phyloP scores from a whole-genome alignment of 257 asterid genomes.

The Nicotiana benthamiana region DNA sequence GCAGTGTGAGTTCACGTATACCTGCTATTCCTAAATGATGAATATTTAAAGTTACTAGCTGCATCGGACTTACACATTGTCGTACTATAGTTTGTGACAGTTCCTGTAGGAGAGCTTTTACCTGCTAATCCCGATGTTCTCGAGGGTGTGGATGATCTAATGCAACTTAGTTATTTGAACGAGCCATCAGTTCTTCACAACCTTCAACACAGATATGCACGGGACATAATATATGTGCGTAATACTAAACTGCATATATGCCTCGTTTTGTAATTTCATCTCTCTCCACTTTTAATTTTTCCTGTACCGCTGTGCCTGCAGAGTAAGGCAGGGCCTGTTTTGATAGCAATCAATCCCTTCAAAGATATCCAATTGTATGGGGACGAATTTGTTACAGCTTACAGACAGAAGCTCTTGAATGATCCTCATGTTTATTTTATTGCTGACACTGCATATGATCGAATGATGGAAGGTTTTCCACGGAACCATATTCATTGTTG shows the following conservation, averaged over 20 bases:
- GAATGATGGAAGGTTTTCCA: constrained; percentile 67
- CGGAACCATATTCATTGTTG: neutral
- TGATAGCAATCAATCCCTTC: constrained; percentile 84
- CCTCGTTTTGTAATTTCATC: neutral
- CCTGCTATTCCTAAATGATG: neutral
- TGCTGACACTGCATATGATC: constrained; percentile 62
- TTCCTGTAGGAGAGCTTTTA: constrained; percentile 45
- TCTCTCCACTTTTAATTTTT: constrained; percentile 11
- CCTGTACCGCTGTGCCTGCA: constrained; percentile 27
- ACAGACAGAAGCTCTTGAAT: constrained; percentile 58
- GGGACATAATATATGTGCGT: constrained; percentile 68
- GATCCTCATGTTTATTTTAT: constrained; percentile 86
- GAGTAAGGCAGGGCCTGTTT: constrained; percentile 91
- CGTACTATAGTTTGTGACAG: constrained; percentile 48
- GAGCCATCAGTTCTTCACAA: constrained; percentile 95
- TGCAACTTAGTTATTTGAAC: constrained; percentile 76
- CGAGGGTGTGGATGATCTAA: constrained; percentile 84
- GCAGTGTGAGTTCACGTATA: constrained; percentile 50
- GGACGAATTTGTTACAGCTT: constrained; percentile 53
- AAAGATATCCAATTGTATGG: constrained; percentile 67
- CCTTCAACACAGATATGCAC: constrained; percentile 59
- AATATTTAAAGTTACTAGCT: neutral
- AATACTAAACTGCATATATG: neutral
- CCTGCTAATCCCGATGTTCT: constrained; percentile 94
- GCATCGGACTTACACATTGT: constrained; percentile 11